Evolutionary conservation across 1,284 basidiomycete species (phyloP).

Genomic region (Trametes pubescens): DNA sequence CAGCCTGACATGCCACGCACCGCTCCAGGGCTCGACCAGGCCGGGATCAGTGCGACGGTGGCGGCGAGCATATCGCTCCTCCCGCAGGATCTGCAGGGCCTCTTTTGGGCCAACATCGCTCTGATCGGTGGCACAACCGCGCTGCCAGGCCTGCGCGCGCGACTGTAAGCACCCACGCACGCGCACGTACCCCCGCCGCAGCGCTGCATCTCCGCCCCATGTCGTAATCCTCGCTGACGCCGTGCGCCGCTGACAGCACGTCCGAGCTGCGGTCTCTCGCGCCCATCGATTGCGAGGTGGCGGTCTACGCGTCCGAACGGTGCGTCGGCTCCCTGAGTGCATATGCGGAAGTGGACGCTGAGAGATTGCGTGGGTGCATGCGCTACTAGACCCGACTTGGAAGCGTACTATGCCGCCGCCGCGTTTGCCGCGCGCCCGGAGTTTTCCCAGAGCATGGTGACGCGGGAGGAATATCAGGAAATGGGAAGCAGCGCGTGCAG

Average conservation of each 20-base stretch:
- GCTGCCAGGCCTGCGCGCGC: conserved; percentile 75
- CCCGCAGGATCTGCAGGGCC: conserved; percentile 81
- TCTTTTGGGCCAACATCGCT: conserved; percentile 95
- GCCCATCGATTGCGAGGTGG: conserved; percentile 78
- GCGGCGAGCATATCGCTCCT: conserved; percentile 77
- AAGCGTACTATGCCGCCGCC: conserved; percentile 75
- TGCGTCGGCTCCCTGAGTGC: conserved; percentile 49
- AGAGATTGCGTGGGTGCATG: too few species aligned
- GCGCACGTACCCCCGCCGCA: conserved; percentile 1
- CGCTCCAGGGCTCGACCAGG: conserved; percentile 78
- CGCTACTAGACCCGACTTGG: conserved; percentile 69
- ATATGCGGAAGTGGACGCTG: conserved; percentile 5
- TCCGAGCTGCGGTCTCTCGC: conserved; percentile 82
- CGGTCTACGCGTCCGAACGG: conserved; percentile 77
- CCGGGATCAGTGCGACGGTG: conserved; percentile 80
- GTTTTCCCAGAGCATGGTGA: conserved; percentile 65
- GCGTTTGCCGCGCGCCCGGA: conserved; percentile 62
- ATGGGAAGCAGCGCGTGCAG: conserved; percentile 78
- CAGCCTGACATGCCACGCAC: conserved; percentile 10
- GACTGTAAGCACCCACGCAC: conserved; percentile 64
- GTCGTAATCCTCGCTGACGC: conserved; percentile 13
- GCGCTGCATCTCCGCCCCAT: conserved; percentile 6
- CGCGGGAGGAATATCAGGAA: conserved; percentile 84
- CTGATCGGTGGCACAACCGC: conserved; percentile 86
- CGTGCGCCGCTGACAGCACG: conserved; percentile 48